Conservation (phyloP, 1,139 yeast species). For the Kurtzmaniella quercitrusa region DNA sequence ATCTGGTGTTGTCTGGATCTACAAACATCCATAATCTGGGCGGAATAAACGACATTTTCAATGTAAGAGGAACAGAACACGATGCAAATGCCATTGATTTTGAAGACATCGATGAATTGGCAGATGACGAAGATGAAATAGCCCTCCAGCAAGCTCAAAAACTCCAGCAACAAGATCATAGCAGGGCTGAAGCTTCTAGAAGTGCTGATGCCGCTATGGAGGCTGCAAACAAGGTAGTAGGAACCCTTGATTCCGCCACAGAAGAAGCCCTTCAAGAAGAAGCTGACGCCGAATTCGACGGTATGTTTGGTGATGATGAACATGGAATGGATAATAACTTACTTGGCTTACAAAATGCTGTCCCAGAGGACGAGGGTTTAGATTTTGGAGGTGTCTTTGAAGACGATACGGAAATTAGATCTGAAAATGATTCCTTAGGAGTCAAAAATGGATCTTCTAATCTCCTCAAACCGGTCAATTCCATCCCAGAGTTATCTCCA, state of each 20-base stretch:
- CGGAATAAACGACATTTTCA: constrained; percentile 37
- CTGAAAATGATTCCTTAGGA: constrained; percentile 6
- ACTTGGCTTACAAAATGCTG: neutral
- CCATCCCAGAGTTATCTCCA: constrained; percentile 8
- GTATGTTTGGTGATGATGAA: constrained; percentile 41
- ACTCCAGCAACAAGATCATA: constrained; percentile 11
- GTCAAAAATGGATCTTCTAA: neutral
- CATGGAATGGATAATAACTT: neutral
- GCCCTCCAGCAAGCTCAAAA: constrained; percentile 39
- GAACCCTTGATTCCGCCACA: constrained; percentile 25
- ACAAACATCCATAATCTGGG: constrained; percentile 6
- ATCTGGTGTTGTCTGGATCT: constrained; percentile 8
- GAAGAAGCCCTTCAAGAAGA: constrained; percentile 30
- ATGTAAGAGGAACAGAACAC: constrained; percentile 49
- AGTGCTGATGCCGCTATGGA: constrained; percentile 15
- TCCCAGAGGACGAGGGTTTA: neutral
- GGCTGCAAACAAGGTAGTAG: constrained; percentile 18
- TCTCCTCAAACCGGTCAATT: neutral
- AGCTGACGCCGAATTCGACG: constrained; percentile 47
- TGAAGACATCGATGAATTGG: constrained; percentile 92
- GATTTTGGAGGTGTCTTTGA: constrained; percentile 33
- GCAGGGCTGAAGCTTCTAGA: constrained; percentile 21
- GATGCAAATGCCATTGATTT: constrained; percentile 94
- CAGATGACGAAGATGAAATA: constrained; percentile 65
- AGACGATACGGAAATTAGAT: constrained; percentile 12